A percentile compares a stretch with the other conserved stretches of the same genome.
phyloP scores from a whole-genome alignment of 2,329 filamentous ascomycete species.

The Alternaria tenuissima region DNA sequence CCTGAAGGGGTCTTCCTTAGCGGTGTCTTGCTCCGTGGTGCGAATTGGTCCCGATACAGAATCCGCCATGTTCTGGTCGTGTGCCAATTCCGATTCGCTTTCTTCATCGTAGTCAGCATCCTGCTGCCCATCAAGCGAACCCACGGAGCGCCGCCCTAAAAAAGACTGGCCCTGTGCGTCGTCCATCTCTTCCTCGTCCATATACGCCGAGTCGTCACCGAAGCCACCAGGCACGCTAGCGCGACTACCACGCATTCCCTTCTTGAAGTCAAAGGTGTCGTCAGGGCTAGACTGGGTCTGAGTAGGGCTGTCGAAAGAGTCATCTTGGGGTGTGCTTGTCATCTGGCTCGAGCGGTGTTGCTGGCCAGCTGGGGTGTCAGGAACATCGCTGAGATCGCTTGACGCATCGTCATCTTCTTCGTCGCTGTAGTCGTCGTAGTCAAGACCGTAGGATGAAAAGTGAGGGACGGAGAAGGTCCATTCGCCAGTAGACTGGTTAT shows the following conservation, averaged over 20 bases:
- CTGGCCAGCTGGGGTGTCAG: conserved; percentile 55
- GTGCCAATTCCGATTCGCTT: conserved; percentile 76
- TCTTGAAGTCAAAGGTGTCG: conserved; percentile 66
- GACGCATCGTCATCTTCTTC: conserved; percentile 62
- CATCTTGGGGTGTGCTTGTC: conserved; percentile 46
- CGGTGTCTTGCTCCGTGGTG: conserved; percentile 74
- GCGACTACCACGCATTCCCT: conserved; percentile 57
- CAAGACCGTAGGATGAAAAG: conserved; percentile 93
- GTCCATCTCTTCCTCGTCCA: conserved; percentile 65
- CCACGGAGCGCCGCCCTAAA: conserved; percentile 92
- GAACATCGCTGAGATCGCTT: conserved; percentile 50
- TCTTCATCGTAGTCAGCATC: conserved; percentile 69
- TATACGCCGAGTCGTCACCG: conserved; percentile 66
- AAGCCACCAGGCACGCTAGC: conserved; percentile 81
- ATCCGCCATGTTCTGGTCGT: conserved; percentile 78
- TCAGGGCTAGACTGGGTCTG: conserved; percentile 57
- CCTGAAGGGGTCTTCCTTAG: conserved; percentile 43
- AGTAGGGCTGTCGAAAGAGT: conserved; percentile 49
- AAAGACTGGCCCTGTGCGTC: conserved; percentile 70
- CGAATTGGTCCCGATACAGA: conserved; percentile 76
- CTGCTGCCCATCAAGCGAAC: conserved; percentile 69
- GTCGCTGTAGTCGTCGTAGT: conserved; percentile 70
- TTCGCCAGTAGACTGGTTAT: conserved; percentile 78
- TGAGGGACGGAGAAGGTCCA: conserved; percentile 97
- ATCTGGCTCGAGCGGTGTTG: conserved; percentile 44